These are phyloP conservation scores for Claviceps spartinae DNA, from an alignment of 2,329 filamentous ascomycete genomes.

Conservation along the genomic window DNA sequence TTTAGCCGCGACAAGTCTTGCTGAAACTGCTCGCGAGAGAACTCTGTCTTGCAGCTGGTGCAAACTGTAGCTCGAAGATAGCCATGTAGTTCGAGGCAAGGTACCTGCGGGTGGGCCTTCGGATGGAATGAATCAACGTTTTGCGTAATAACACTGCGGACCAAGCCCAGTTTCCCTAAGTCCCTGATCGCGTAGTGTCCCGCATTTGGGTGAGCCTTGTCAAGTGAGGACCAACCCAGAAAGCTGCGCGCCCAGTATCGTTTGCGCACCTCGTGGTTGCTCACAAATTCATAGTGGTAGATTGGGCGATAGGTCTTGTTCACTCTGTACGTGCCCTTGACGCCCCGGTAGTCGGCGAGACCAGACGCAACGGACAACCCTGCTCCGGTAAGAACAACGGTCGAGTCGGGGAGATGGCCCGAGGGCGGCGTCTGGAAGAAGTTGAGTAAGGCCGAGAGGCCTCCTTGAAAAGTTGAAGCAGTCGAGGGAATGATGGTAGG, in stretches of 20 bases:
- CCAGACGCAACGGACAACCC: conserved; percentile 90
- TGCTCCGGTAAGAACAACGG: conserved; percentile 56
- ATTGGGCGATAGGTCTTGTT: conserved; percentile 86
- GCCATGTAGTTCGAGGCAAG: conserved; percentile 80
- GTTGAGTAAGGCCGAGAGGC: conserved; percentile 59
- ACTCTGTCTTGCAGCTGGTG: conserved; percentile 60
- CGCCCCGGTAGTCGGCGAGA: conserved; percentile 81
- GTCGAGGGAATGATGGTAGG: conserved; percentile 61
- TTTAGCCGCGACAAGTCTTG: conserved; percentile 63
- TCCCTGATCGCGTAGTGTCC: conserved; percentile 66
- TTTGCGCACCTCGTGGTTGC: conserved; percentile 71
- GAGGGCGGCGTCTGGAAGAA: conserved; percentile 58
- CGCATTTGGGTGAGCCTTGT: conserved; percentile 65
- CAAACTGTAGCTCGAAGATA: conserved; percentile 75
- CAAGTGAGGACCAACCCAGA: conserved; percentile 75
- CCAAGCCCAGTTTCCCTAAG: conserved; percentile 56
- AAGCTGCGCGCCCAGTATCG: conserved; percentile 95
- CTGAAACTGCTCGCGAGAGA: conserved; percentile 64
- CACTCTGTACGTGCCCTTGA: conserved; percentile 80
- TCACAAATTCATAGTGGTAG: conserved; percentile 81
- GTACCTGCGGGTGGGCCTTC: conserved; percentile 56
- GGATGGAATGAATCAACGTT: conserved; percentile 95
- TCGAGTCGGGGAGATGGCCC: conserved; percentile 30
- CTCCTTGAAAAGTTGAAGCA: conserved; percentile 56
- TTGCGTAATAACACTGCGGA: conserved; percentile 75